These are phyloP conservation scores for Hericium alpestre DNA, from an alignment of 768 basidiomycete species.

Conservation along the genomic window DNA sequence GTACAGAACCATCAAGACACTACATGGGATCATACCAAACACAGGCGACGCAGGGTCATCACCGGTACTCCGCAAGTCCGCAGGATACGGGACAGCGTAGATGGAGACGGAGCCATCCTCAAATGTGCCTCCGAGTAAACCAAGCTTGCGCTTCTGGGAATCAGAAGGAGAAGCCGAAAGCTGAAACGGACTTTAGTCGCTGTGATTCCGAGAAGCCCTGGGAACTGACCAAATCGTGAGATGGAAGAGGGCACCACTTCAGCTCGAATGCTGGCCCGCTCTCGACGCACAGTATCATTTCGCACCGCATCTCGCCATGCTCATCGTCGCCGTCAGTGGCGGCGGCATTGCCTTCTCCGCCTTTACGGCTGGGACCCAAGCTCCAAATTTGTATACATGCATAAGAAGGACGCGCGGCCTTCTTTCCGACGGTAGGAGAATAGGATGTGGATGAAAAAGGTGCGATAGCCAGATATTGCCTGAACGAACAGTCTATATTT, in stretches of 20 bases:
- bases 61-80: conserved; percentile 25
- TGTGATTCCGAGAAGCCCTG: not conserved
- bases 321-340: conserved; percentile 3
- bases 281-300: conserved; percentile 80
- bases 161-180: too few species aligned
- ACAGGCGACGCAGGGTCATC: not conserved
- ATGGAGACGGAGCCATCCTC: conserved; percentile 79
- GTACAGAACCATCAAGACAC: not conserved
- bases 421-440: conserved; percentile 56
- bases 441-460: conserved; percentile 58
- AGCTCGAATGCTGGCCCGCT: conserved; percentile 68
- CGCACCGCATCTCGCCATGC: conserved; percentile 57
- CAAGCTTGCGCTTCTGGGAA: conserved; percentile 45
- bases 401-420: conserved; percentile 39
- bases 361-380: conserved; percentile 18
- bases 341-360: conserved; percentile 2
- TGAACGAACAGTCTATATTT: conserved; percentile 37
- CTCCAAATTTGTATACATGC: conserved; percentile 88
- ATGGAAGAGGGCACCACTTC: conserved; percentile 90
- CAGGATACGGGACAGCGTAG: conserved; percentile 72
- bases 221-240: conserved; percentile 45
- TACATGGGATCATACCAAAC: not conserved
- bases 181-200: not conserved
- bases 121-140: conserved; percentile 75
- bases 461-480: conserved; percentile 79